Percentiles rank a stretch among this genome's conserved stretches.
Evolutionary conservation across 129 eudicot species (phyloP).

Genomic region (Arctium lappa): DNA sequence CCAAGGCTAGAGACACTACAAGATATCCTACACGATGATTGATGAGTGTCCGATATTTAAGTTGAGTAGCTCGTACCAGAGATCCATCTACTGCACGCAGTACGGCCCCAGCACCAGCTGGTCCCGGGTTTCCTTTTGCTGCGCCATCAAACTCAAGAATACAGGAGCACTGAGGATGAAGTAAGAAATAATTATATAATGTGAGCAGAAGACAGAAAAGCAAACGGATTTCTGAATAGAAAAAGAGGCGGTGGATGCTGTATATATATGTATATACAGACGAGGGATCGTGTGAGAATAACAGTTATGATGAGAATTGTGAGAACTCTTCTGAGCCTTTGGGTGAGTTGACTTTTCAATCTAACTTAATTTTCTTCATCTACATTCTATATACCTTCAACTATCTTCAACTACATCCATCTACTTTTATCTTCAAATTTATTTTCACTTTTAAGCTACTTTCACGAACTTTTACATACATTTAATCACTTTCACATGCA

Average conservation of each 20-base stretch:
- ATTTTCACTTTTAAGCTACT: too few species aligned
- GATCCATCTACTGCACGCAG: conserved; percentile 80
- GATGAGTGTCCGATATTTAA: background rate
- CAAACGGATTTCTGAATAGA: background rate
- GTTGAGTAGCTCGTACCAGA: conserved; percentile 38
- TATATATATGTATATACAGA: too few species aligned
- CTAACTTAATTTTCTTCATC: too few species aligned
- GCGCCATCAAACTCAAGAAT: conserved; percentile 96
- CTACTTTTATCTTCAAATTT: too few species aligned
- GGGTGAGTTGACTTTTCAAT: too few species aligned
- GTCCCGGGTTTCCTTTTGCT: conserved; percentile 98
- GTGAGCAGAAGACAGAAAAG: background rate
- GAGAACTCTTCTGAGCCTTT: too few species aligned
- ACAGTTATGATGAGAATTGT: too few species aligned
- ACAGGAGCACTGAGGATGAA: conserved; percentile 49
- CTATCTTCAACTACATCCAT: too few species aligned
- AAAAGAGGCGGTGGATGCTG: background rate
- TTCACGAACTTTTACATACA: too few species aligned
- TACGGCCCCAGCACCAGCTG: conserved; percentile 92
- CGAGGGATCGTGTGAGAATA: too few species aligned
- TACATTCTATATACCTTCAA: too few species aligned
- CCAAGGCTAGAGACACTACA: background rate
- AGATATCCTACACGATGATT: background rate
- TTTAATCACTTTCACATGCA: too few species aligned
- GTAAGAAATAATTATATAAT: background rate